Percentiles rank a stretch among this genome's conserved stretches.
Evolutionary conservation across 2,329 filamentous ascomycete species (phyloP).

Genomic region (Scedosporium minutisporum): DNA sequence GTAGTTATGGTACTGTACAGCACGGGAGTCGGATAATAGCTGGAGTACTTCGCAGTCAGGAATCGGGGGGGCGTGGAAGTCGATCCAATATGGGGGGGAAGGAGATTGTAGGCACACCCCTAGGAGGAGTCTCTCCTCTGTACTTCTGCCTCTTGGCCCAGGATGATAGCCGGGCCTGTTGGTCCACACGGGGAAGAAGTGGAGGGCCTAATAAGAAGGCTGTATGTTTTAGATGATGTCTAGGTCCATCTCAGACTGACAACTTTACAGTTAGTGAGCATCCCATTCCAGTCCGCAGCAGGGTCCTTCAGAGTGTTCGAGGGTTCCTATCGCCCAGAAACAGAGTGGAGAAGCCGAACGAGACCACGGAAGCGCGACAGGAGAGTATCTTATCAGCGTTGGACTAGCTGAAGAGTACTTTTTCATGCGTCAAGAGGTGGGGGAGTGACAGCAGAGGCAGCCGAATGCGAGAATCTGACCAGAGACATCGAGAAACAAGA

Average conservation of each 20-base stretch:
- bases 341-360: neutral
- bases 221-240: neutral
- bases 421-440: neutral
- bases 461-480: neutral
- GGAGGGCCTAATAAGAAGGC: neutral
- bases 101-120: neutral
- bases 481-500: slow-evolving; percentile 1
- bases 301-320: neutral
- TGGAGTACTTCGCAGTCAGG: neutral
- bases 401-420: neutral
- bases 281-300: neutral
- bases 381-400: neutral
- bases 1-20: neutral
- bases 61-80: neutral
- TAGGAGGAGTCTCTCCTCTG: neutral
- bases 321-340: neutral
- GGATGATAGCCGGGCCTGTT: neutral
- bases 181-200: neutral
- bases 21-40: neutral
- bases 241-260: neutral
- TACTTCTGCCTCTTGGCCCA: neutral
- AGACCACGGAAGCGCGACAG: neutral
- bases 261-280: neutral
- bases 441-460: neutral
- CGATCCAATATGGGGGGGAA: neutral